Percentiles rank a stretch among this genome's conserved stretches.
Evolutionary conservation across 805 yeast genomes (phyloP).

Genomic region (Hanseniaspora mollemarum): DNA sequence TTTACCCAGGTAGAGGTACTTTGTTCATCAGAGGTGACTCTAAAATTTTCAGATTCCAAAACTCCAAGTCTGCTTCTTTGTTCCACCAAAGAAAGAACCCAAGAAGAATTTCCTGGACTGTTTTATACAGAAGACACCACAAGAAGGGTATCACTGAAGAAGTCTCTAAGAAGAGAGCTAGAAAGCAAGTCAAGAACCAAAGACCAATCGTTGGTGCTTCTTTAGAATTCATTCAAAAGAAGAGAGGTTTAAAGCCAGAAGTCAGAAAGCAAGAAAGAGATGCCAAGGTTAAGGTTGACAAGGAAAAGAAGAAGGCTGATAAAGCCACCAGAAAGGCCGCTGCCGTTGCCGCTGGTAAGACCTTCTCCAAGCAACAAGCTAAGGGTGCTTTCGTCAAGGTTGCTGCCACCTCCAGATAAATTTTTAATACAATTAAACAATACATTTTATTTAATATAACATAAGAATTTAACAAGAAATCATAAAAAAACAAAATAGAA

Average conservation of each 20-base stretch:
- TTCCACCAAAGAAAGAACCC: slow-evolving; percentile 99
- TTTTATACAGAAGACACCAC: slow-evolving; percentile 99
- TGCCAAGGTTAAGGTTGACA: slow-evolving; percentile 69
- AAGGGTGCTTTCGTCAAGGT: slow-evolving; percentile 98
- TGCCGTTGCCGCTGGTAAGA: slow-evolving; percentile 65
- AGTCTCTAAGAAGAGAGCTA: slow-evolving; percentile 89
- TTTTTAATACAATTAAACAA: slow-evolving; percentile 17
- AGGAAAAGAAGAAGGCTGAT: slow-evolving; percentile 80
- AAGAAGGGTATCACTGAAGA: slow-evolving; percentile 99
- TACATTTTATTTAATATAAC: slow-evolving; percentile 14
- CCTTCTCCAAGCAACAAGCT: slow-evolving; percentile 89
- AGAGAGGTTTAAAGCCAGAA: slow-evolving; percentile 92
- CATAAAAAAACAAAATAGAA: slow-evolving; percentile 9
- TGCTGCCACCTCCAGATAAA: slow-evolving; percentile 91
- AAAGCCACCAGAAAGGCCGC: slow-evolving; percentile 94
- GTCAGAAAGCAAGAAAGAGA: slow-evolving; percentile 97
- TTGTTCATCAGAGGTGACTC: slow-evolving; percentile 99
- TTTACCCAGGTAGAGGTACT: slow-evolving; percentile 99
- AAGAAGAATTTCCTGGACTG: slow-evolving; percentile 99
- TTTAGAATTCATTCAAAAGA: slow-evolving; percentile 93
- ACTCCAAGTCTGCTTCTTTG: slow-evolving; percentile 92
- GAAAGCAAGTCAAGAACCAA: slow-evolving; percentile 96
- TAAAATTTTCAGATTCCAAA: slow-evolving; percentile 98
- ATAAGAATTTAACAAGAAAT: slow-evolving; percentile 11
- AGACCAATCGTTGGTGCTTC: slow-evolving; percentile 99